A percentile compares a stretch with the other conserved stretches of the same genome.
Conservation (phyloP, 441 rosid species). For the Populus hybrid region DNA sequence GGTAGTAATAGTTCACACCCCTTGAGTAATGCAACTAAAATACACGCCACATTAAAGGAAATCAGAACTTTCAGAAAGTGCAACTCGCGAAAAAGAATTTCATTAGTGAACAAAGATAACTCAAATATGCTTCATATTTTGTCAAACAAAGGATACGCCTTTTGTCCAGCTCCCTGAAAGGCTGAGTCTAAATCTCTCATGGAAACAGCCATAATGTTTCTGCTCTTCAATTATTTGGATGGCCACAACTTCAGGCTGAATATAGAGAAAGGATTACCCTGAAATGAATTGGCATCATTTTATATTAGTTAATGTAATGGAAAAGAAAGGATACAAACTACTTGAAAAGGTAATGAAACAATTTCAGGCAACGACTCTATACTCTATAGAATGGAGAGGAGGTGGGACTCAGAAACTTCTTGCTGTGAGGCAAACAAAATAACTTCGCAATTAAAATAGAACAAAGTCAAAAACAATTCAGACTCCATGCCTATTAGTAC, state of each 20-base stretch:
- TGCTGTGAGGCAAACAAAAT: not conserved
- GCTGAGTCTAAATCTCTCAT: constrained; percentile 94
- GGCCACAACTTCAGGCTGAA: constrained; percentile 29
- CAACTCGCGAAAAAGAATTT: constrained; percentile 13
- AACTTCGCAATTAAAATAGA: not conserved
- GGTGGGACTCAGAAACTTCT: constrained; percentile 5
- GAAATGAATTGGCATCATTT: constrained; percentile 22
- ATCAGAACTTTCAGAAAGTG: not conserved
- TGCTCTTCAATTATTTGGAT: constrained; percentile 27
- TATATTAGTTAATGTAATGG: not conserved
- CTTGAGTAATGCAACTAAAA: not conserved
- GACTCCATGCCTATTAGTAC: not conserved
- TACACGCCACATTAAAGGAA: not conserved
- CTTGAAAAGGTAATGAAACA: constrained; percentile 6
- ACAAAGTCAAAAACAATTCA: not conserved
- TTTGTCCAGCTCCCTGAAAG: constrained; percentile 95
- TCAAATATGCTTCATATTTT: constrained; percentile 8
- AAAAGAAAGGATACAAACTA: constrained; percentile 1
- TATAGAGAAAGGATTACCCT: constrained; percentile 35
- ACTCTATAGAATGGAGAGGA: constrained; percentile 4
- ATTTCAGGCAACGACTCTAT: constrained; percentile 8
- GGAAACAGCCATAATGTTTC: constrained; percentile 72
- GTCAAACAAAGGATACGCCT: constrained; percentile 72
- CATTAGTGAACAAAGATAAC: not conserved
- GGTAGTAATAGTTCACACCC: not conserved